phyloP scores from a whole-genome alignment of 2,329 filamentous ascomycete species.

The Pestalotiopsis sp. region DNA sequence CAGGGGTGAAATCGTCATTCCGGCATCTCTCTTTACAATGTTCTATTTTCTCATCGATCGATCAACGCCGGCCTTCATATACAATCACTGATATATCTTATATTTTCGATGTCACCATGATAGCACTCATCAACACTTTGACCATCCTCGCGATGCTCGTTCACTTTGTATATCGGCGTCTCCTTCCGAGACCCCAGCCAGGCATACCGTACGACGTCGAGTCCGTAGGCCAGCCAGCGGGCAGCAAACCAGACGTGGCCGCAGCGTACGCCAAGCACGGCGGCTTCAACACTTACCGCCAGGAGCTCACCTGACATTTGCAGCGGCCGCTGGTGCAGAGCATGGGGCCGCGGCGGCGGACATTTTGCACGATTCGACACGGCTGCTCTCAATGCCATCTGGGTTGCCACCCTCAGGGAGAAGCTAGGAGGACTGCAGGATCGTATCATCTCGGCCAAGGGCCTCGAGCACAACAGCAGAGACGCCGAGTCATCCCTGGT shows the following conservation, averaged over 20 bases:
- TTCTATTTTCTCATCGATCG: no score
- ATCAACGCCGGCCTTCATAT: no score
- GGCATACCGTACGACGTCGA: conserved; percentile 17
- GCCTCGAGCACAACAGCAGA: neutral
- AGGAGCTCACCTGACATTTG: neutral
- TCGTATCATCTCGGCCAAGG: neutral
- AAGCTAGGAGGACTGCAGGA: conserved; percentile 4
- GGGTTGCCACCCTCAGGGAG: conserved; percentile 17
- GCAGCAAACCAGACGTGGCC: conserved; percentile 17
- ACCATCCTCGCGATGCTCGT: neutral
- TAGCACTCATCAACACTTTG: neutral
- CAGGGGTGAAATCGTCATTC: no score
- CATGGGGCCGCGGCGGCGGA: conserved; percentile 3
- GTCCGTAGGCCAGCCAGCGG: conserved; percentile 13
- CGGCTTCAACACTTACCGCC: conserved; percentile 2
- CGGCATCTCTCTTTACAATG: no score
- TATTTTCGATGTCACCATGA: neutral
- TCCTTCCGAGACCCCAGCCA: conserved; percentile 14
- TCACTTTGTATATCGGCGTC: conserved; percentile 1
- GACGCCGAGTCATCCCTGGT: neutral
- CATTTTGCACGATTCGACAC: conserved; percentile 16
- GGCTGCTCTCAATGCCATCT: conserved; percentile 21
- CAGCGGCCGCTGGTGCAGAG: conserved; percentile 15
- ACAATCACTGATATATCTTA: no score
- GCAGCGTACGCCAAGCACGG: conserved; percentile 3